Evolutionary conservation across 2,329 filamentous ascomycete genomes (phyloP), one percentile per base, ranked within the genome.

Genomic region (Arthrobotrys iridis): DNA sequence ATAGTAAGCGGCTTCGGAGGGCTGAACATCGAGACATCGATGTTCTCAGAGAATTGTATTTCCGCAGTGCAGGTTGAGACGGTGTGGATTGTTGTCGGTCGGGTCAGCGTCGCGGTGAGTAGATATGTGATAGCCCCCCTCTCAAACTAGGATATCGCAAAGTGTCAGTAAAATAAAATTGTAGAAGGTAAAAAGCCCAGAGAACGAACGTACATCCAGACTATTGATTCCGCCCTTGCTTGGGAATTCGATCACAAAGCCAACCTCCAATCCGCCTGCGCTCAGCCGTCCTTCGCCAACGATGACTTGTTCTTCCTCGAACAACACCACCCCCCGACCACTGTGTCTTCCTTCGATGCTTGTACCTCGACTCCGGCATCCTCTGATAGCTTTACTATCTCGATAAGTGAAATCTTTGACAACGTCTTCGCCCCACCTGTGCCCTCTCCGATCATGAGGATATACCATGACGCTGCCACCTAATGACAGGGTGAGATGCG

Each of bases 61-160:
- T 93, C 93, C 76, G 89, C 87, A 78, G 96, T 93, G 82, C 91
- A 95, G 35, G 88, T 91, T 7, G 90, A 87, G 1, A 90, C 93
- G 1, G 94, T 90, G 11, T 90, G 87, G 76, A 97, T 96, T 4
- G 93, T 89, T 0, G 91, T 95, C 18, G 95, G 94, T 67, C 93
- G 89, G 18, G 94, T 98, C 68, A 98, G 82, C 6, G 93, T 97
- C 30, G 94, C 91, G 4, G 92, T 94, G 79, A 98, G 87, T 84
- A 94, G 89, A 83, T 98, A 99, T 18, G 91, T 90, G 79, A 99
- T 92, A 1, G 92, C 93, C 35, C 95, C 95, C 80, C 94, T 89
- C 83, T 98, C 95, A 82, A 99, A 99, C 93, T 98, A 82, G 10
- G 28, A 68, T 28, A 46, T 40, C 13, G 55, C 13, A 66, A 15